Conservation (phyloP, 2,329 filamentous ascomycete species). For the Fusarium praegraminearum region DNA sequence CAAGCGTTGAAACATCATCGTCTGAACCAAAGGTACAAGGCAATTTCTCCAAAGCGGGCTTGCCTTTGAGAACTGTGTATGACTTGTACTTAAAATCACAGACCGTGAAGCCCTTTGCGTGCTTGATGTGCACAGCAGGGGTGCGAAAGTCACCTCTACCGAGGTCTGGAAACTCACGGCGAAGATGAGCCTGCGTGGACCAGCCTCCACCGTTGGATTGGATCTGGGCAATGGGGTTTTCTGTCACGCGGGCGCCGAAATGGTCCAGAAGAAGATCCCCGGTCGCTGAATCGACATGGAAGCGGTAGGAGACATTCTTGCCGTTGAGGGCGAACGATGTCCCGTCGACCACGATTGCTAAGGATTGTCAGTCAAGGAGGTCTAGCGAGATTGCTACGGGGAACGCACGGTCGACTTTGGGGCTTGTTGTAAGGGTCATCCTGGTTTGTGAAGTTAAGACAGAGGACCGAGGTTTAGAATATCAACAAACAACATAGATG, state of each 20-base stretch:
- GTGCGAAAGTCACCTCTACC: conserved; percentile 72
- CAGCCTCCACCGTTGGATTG: conserved; percentile 60
- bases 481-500: not conserved
- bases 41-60: conserved; percentile 66
- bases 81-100: conserved; percentile 69
- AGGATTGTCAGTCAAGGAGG: not conserved
- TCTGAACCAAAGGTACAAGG: conserved; percentile 70
- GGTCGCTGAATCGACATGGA: conserved; percentile 68
- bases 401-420: conserved; percentile 18
- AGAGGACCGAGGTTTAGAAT: not conserved
- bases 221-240: conserved; percentile 60
- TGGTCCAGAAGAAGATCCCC: conserved; percentile 71
- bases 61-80: conserved; percentile 66
- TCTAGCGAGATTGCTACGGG: not conserved
- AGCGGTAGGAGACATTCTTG: conserved; percentile 69
- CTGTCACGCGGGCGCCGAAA: conserved; percentile 68
- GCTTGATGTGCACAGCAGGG: conserved; percentile 71
- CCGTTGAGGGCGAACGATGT: conserved; percentile 69
- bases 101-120: conserved; percentile 69
- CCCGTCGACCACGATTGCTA: conserved; percentile 66
- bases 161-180: conserved; percentile 73
- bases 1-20: conserved; percentile 68
- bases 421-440: conserved; percentile 10
- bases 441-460: not conserved
- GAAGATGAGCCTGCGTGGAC: conserved; percentile 63